Base-by-base conservation (phyloP, 129 eudicot genomes). In the Saposhnikovia divaricata region DNA sequence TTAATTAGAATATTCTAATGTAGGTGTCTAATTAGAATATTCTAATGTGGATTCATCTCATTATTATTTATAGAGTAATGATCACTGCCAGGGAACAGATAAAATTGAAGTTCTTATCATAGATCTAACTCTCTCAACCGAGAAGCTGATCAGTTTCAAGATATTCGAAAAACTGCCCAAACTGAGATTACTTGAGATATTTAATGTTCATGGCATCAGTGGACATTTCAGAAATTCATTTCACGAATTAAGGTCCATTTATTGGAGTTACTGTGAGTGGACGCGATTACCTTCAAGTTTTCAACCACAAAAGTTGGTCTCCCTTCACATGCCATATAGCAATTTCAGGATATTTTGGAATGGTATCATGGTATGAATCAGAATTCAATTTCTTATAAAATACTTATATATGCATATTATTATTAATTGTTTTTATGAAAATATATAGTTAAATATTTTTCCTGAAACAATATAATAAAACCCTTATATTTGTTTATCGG, bases 141-240 rank as follows among this genome's bases (percentile, higher is more conserved):
- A 9, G 28, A 43, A 44, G 3, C 6, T 10, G 1, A 21, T 74
- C 10, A 18, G 1, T n/a, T 1, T 57, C 15, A 4, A 46, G 1
- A 43, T 47, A 45, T 74, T 74, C n/a, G 77, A 44, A 74, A 74
- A 3, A 13, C 8, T 71, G 28, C 75, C 75, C 75, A 71, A 71
- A 2, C 8, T 71, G 21, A 71, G 75, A 8, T 74, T 74, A 27
- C 59, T 74, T 74, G 37, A 25, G 19, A 74, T 43, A n/a, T 34
- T 10, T 14, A 10, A 42, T 45, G 57, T 13, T 21, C 59, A 3
- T 23, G 34, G 16, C 47, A 3, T 45, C 8, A 44, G 0, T 0
- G 77, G 77, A 74, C 46, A 3, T 14, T 46, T 46, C 47, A 34
- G 13, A 8, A 42, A 42, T 44, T 74, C 55, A 45, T 74, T 45